Evolutionary conservation across 257 asterid genomes (phyloP), one percentile per base, ranked within the genome.

Genomic region (Solanum chiquidenum): DNA sequence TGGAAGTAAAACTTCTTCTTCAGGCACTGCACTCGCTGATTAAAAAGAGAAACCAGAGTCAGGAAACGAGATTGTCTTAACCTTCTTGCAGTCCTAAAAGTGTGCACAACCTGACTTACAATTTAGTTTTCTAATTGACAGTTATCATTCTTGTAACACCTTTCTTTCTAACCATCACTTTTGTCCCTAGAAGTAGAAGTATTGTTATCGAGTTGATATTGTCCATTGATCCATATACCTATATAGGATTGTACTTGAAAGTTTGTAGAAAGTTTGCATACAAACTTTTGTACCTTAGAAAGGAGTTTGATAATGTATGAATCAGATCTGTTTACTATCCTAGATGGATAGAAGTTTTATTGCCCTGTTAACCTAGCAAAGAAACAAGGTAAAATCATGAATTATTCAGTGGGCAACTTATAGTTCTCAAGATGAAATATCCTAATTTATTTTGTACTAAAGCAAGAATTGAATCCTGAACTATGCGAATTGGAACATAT

Each of bases 1-100:
- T 92, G 98, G 96, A 94, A 95, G 92, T 95, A 95, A 88, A 97
- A 97, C 93, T 94, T 95, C 95, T 97, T 97, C 96, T 97, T 97
- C 91, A 97, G 95, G 96, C 93, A 92, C 86, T 95, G 99, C 96
- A 94, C 94, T 92, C 98, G 94, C 99, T 96, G 97, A 84, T 88
- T 77, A 88, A 72, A 75, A 88, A 83, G 87, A 88, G 44, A 86
- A 86, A 87, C 85, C 18, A 83, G 69, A 62, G 62, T 87, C 84
- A 87, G 72, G 64, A 44, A 64, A 64, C 35, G 21, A 46, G 42
- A 80, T 80, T 80, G 85, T 80, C 27, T 23, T 12, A 38, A 76
- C 58, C 83, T 38, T 76, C 23, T 76, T 75, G 83, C 31, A 75
- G 83, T 75, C 34, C 60, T 76, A 11, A n/a, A 40, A 40, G 60